Evolutionary conservation across 164 flowering plant species (phyloP).

Genomic region (Kingdonia uniflora): DNA sequence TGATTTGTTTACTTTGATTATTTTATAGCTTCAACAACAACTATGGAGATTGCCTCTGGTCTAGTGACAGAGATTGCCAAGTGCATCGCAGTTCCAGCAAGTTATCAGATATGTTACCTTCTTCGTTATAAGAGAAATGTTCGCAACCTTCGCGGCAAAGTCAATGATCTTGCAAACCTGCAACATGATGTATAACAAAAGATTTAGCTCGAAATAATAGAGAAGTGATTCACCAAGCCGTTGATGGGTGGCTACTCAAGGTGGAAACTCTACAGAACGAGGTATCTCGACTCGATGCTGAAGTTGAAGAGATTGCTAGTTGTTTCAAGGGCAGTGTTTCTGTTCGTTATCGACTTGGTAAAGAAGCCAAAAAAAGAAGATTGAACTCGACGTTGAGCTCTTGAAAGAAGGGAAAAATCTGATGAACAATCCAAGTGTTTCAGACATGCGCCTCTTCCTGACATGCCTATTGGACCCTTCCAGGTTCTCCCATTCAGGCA

Average conservation of each 20-base stretch:
- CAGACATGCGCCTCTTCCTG: background rate
- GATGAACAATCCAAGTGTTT: background rate
- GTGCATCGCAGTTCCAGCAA: no score
- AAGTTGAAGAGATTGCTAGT: background rate
- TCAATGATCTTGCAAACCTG: background rate
- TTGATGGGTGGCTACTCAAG: slow-evolving; percentile 7
- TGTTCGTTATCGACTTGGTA: slow-evolving; percentile 6
- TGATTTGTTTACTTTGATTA: no score
- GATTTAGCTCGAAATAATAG: background rate
- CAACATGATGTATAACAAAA: background rate
- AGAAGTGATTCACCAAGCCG: slow-evolving; percentile 1
- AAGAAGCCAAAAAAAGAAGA: slow-evolving; percentile 2
- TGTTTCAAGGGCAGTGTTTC: slow-evolving; percentile 8
- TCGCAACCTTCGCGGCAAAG: background rate
- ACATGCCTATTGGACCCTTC: background rate
- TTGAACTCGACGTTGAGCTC: background rate
- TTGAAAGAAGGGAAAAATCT: background rate
- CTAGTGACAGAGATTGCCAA: background rate
- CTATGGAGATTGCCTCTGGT: no score
- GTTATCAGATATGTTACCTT: background rate
- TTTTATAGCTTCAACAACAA: no score
- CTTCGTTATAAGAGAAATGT: slow-evolving; percentile 2
- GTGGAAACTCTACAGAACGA: background rate
- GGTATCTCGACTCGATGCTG: background rate
- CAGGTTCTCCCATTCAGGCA: background rate